Percentiles rank a stretch among this genome's conserved stretches.
phyloP scores from a whole-genome alignment of 2,329 filamentous ascomycete species.

The Xylaria sp. region DNA sequence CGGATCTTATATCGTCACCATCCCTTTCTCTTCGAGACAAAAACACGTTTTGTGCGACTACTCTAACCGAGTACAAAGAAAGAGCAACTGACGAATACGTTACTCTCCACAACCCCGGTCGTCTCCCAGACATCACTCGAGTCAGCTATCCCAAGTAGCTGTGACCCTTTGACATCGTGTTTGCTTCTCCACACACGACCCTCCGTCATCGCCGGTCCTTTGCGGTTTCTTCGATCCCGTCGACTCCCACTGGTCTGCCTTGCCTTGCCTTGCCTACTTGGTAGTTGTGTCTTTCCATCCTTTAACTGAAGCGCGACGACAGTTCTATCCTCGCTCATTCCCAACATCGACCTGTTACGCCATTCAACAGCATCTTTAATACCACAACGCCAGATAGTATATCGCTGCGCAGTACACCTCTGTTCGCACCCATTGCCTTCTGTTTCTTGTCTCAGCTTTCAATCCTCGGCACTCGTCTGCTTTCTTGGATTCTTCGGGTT shows the following conservation, averaged over 20 bases:
- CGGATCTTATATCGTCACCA: neutral
- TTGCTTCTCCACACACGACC: conserved; percentile 1
- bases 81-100: conserved; percentile 29
- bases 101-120: conserved; percentile 21
- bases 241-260: neutral
- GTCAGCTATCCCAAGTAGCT: conserved; percentile 32
- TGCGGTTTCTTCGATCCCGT: conserved; percentile 17
- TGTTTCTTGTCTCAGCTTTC: conserved; percentile 43
- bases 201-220: conserved; percentile 21
- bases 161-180: conserved; percentile 22
- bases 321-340: conserved; percentile 37
- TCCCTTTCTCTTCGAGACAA: conserved; percentile 3
- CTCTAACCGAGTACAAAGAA: conserved; percentile 28
- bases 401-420: conserved; percentile 28
- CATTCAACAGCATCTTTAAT: conserved; percentile 35
- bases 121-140: conserved; percentile 31
- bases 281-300: conserved; percentile 25
- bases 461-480: conserved; percentile 31
- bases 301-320: conserved; percentile 31
- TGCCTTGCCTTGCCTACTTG: conserved; percentile 15
- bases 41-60: conserved; percentile 4
- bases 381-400: conserved; percentile 28
- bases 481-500: conserved; percentile 40
- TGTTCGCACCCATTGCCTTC: conserved; percentile 35
- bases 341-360: conserved; percentile 27